Base-by-base conservation (phyloP, 345 rosid genomes). In the Physaria fendleri region DNA sequence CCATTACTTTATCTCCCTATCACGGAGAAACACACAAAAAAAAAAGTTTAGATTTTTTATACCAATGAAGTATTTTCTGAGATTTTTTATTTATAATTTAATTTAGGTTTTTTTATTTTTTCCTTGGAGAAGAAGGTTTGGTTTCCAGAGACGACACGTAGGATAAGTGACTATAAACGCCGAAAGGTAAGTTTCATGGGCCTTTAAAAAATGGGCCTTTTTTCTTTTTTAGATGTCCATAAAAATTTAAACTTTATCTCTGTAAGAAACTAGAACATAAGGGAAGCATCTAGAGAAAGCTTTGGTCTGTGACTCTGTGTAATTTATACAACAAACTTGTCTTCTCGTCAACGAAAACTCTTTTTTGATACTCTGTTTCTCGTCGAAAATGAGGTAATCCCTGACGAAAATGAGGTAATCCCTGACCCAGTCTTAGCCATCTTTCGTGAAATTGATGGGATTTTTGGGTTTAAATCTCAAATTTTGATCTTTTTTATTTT, bases 61-160 rank as follows among this genome's bases (percentile, higher is more conserved):
- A 42, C 64, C 51, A 43, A 58, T 8, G n/a, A 24, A 1, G 12
- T 48, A 11, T 23, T 15, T 13, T 53, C 7, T 14, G n/a, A 2
- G 9, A 30, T 22, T 45, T 23, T 46, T 16, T 12, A 10, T 2
- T 49, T 44, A n/a, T n/a, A 44, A 6, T 22, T 21, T 5, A 2
- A 5, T 44, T 44, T 3, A n/a, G 28, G 17, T 6, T 32, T 56
- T 60, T 64, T 64, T 21, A n/a, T 6, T 32, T 56, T 60, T 64
- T 64, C 24, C 69, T 24, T 64, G 69, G 69, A 42, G 62, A 53
- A 4, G 54, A 64, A 46, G 69, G 69, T 18, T 53, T 30, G 43
- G 69, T 6, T 53, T 34, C 8, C 2, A 0, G 38, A 32, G 34
- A 22, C 34, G 44, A 52, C 60, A 42, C 11, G 12, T 51, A 12